These are phyloP conservation scores for Fusarium sambucinum DNA, from an alignment of 2,329 filamentous ascomycete species.

Conservation along the genomic window DNA sequence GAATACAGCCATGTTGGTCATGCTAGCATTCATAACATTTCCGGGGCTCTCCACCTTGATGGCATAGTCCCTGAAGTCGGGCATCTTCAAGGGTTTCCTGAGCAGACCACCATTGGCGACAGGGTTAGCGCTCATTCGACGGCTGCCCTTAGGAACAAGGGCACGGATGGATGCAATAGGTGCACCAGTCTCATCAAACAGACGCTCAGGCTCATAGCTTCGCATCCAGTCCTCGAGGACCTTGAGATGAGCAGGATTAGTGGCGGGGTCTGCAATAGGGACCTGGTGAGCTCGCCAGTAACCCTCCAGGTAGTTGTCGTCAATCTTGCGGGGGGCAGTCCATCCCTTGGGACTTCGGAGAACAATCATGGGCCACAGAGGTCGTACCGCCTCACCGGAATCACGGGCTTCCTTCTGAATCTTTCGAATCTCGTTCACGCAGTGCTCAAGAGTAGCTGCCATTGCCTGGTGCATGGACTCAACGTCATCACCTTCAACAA, in stretches of 20 bases:
- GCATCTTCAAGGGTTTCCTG: slow-evolving; percentile 74
- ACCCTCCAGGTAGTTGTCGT: slow-evolving; percentile 77
- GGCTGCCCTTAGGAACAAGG: slow-evolving; percentile 73
- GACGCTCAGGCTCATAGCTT: slow-evolving; percentile 77
- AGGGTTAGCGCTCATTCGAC: slow-evolving; percentile 82
- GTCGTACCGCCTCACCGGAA: slow-evolving; percentile 75
- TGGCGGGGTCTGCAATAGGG: slow-evolving; percentile 76
- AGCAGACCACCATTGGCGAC: slow-evolving; percentile 78
- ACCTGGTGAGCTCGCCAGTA: slow-evolving; percentile 85
- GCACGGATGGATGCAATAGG: slow-evolving; percentile 72
- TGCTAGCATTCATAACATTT: slow-evolving; percentile 68
- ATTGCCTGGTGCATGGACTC: slow-evolving; percentile 85
- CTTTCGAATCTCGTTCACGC: slow-evolving; percentile 74
- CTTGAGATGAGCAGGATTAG: slow-evolving; percentile 74
- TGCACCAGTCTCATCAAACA: slow-evolving; percentile 74
- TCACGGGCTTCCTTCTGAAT: slow-evolving; percentile 79
- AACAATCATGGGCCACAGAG: slow-evolving; percentile 83
- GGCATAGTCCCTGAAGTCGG: slow-evolving; percentile 76
- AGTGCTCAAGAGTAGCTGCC: slow-evolving; percentile 80
- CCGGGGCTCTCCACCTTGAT: slow-evolving; percentile 72
- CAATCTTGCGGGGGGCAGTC: slow-evolving; percentile 79
- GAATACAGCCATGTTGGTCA: slow-evolving; percentile 76
- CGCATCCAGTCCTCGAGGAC: slow-evolving; percentile 82
- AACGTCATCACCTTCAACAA: slow-evolving; percentile 80
- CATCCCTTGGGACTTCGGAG: slow-evolving; percentile 84